A percentile compares a stretch with the other conserved stretches of the same genome.
These are phyloP conservation scores for Artemisia argyi DNA, from an alignment of 129 eudicot genomes.

Conservation along the genomic window DNA sequence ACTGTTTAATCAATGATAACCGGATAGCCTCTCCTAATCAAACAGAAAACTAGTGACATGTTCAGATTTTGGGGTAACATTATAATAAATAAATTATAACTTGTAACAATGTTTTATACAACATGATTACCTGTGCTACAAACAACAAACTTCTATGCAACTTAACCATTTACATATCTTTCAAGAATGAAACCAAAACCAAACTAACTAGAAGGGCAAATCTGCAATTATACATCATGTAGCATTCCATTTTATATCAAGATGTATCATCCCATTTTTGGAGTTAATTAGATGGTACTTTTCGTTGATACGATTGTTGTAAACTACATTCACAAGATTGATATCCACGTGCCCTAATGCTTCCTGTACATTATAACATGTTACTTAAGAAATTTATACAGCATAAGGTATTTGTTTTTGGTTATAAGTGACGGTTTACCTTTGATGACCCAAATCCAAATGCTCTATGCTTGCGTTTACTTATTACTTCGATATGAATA, in stretches of 20 bases:
- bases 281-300: slow-evolving; percentile 60
- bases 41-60: not conserved
- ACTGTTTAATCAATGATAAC: no score
- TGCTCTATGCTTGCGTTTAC: slow-evolving; percentile 37
- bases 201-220: slow-evolving; percentile 5
- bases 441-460: slow-evolving; percentile 42
- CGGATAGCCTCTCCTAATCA: not conserved
- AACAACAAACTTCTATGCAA: slow-evolving; percentile 12
- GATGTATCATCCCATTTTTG: slow-evolving; percentile 48
- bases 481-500: slow-evolving; percentile 52
- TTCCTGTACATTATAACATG: slow-evolving; percentile 38
- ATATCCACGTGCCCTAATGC: slow-evolving; percentile 58
- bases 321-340: slow-evolving; percentile 55
- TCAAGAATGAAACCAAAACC: not conserved
- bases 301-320: slow-evolving; percentile 56
- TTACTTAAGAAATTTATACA: not conserved
- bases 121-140: slow-evolving; percentile 3
- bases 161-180: slow-evolving; percentile 6
- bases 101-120: slow-evolving; percentile 5
- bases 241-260: slow-evolving; percentile 47
- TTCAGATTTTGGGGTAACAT: not conserved
- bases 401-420: not conserved
- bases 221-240: slow-evolving; percentile 31
- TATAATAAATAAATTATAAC: not conserved
- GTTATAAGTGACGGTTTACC: slow-evolving; percentile 31